Evolutionary conservation across 2,329 filamentous ascomycete species (phyloP).

Genomic region (Fonsecaea multimorphosa): DNA sequence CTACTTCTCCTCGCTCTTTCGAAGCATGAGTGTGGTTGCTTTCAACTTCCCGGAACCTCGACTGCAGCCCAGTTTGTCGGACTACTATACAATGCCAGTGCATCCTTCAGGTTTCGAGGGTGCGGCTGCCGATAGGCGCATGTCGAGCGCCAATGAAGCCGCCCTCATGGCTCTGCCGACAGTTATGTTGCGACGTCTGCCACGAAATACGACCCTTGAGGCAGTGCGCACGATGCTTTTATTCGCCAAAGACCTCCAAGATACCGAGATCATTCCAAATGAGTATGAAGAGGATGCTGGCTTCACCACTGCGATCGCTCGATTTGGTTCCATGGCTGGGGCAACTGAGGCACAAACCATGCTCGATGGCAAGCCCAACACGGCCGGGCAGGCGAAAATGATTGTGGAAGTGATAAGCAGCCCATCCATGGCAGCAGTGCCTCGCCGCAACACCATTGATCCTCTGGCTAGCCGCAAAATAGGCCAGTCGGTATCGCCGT

Average conservation of each 20-base stretch:
- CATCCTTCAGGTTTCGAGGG: constrained; percentile 29
- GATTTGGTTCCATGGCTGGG: constrained; percentile 62
- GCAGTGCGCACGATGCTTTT: constrained; percentile 67
- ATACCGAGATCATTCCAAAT: constrained; percentile 62
- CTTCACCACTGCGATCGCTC: constrained; percentile 64
- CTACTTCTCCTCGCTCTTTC: constrained; percentile 3
- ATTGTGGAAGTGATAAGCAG: constrained; percentile 59
- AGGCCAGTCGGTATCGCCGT: constrained; percentile 40
- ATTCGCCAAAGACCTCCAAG: constrained; percentile 68
- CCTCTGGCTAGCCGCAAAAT: constrained; percentile 49
- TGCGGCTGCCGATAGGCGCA: constrained; percentile 33
- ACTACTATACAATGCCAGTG: constrained; percentile 26
- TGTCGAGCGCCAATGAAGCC: constrained; percentile 39
- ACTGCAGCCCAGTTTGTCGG: constrained; percentile 27
- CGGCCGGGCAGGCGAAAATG: constrained; percentile 65
- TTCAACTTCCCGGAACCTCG: constrained; percentile 28
- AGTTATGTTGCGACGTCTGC: constrained; percentile 65
- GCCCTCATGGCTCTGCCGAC: constrained; percentile 40
- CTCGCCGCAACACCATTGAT: constrained; percentile 62
- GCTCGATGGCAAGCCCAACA: constrained; percentile 67
- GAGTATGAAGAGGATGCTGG: constrained; percentile 63
- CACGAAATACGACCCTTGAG: constrained; percentile 63
- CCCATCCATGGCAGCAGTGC: constrained; percentile 43
- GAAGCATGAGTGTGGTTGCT: constrained; percentile 32
- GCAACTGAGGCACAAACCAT: constrained; percentile 66